Base-by-base conservation (phyloP, 2,329 filamentous ascomycete species). In the Ophioceras dolichostomum region DNA sequence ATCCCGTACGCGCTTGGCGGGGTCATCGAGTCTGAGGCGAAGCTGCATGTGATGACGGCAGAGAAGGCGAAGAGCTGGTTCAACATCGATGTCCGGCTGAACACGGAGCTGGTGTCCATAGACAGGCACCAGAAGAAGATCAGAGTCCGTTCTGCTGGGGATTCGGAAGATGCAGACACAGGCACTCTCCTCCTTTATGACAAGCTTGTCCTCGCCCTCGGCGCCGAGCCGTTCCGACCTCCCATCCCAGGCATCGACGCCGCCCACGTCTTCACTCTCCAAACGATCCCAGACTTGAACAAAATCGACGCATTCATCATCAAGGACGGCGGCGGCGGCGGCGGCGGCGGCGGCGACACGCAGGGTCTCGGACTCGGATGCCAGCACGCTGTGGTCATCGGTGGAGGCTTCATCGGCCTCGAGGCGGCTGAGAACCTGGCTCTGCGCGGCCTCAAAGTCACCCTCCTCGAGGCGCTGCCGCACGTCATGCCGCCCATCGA, bases 371-470 rank as follows among this genome's bases (percentile, higher is more conserved):
- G n/a, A n/a, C 34, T 24, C 24, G 41, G 22, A 26, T 37, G 35
- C 28, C 27, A 43, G 26, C 30, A 24, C 8, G 49, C 43, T 9
- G 45, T 39, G 7, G 43, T 53, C 32, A 44, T 53, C 9, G 50
- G 50, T 0, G 49, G 48, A 2, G 49, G 46, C 3, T 51, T 50
- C 37, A 51, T 52, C 24, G 49, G 49, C n/a, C 36, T 53, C 7
- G 50, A 53, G 39, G 48, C 48, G 10, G 50, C 44, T 9, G 49
- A 53, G 35, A 44, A 45, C 13, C 41, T 53, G 5, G 30, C 37
- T 10, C 9, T 27, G 5, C 38, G 44, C 8, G 49, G 47, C 7
- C 32, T 49, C 13, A 39, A 50, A 10, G 47, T 51, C 16, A 44
- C 39, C 12, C 38, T 51, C 20, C 34, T 51, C 16, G 50, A 52